These are phyloP conservation scores for Cryphonectria parasitica DNA, from an alignment of 2,329 filamentous ascomycete genomes.

Conservation along the genomic window DNA sequence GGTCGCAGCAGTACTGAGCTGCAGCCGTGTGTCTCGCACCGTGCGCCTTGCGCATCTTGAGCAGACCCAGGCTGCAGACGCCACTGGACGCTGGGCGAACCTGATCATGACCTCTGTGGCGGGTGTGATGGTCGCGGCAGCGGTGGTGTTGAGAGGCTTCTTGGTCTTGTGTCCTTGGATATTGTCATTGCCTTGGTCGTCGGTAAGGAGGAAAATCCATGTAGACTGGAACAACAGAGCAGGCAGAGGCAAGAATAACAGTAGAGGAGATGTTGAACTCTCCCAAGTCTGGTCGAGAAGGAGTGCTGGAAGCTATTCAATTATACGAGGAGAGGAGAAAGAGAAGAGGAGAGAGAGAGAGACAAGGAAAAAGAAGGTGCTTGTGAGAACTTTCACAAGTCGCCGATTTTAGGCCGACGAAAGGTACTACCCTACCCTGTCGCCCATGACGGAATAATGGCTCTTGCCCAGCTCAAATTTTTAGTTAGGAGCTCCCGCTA, in stretches of 20 bases:
- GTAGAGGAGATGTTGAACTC: not conserved
- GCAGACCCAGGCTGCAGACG: slow-evolving; percentile 59
- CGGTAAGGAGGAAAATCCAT: not conserved
- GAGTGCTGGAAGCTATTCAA: not conserved
- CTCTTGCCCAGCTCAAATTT: slow-evolving; percentile 22
- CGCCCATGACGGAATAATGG: slow-evolving; percentile 9
- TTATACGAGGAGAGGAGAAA: not conserved
- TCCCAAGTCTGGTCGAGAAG: no score
- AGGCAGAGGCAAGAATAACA: not conserved
- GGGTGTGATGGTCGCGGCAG: slow-evolving; percentile 2
- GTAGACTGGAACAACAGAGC: not conserved
- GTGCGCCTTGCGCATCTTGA: slow-evolving; percentile 46
- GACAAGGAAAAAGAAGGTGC: not conserved
- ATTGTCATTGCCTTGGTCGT: slow-evolving; percentile 7
- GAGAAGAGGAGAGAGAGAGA: not conserved
- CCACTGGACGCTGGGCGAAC: slow-evolving; percentile 42
- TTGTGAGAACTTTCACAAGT: slow-evolving; percentile 1
- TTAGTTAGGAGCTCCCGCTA: slow-evolving; percentile 21
- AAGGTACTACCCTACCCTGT: not conserved
- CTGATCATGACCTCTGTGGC: slow-evolving; percentile 41
- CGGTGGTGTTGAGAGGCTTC: not conserved
- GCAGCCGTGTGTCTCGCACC: slow-evolving; percentile 10
- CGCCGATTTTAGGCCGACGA: slow-evolving; percentile 22
- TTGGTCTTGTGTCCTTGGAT: slow-evolving; percentile 1
- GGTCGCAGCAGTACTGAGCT: slow-evolving; percentile 19